Conservation (phyloP, 352 stramenopile genomes). For the Phytophthora ohioensis region DNA sequence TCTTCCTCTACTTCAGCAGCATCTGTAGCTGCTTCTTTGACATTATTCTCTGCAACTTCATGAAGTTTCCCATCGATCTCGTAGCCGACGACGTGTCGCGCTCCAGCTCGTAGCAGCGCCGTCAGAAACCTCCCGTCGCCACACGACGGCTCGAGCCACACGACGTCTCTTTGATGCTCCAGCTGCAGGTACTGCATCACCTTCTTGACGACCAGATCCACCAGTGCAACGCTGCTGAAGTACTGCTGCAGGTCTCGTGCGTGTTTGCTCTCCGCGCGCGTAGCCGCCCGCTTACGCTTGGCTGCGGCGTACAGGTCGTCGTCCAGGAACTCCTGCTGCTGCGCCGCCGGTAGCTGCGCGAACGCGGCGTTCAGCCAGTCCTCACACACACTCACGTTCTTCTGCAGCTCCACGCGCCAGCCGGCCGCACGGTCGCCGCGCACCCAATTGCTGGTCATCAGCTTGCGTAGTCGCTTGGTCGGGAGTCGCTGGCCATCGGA, state of each 20-base stretch:
- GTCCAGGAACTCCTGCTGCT: conserved; percentile 57
- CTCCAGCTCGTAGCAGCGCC: conserved; percentile 51
- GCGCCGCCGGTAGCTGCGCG: conserved; percentile 26
- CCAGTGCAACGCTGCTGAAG: conserved; percentile 62
- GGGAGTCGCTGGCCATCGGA: conserved; percentile 49
- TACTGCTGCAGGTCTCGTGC: conserved; percentile 78
- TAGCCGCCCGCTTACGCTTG: conserved; percentile 35
- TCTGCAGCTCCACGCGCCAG: conserved; percentile 70
- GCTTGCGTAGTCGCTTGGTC: conserved; percentile 63
- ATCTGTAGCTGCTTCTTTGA: conserved; percentile 7
- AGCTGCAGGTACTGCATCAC: conserved; percentile 33
- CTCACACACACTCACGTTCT: conserved; percentile 64
- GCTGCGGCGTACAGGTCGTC: conserved; percentile 53
- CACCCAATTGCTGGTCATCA: conserved; percentile 62
- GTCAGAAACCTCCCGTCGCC: conserved; percentile 68
- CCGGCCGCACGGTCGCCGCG: conserved; percentile 47
- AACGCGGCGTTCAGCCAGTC: conserved; percentile 64
- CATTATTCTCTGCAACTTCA: conserved; percentile 23
- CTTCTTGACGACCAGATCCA: conserved; percentile 48
- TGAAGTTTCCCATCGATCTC: conserved; percentile 63
- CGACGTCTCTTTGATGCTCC: conserved; percentile 24
- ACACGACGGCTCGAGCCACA: conserved; percentile 81
- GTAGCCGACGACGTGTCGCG: conserved; percentile 55
- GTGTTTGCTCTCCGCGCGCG: conserved; percentile 38
- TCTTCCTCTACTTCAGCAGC: neutral